Base-by-base conservation (phyloP, 768 basidiomycete genomes). In the Lentinula aciculospora region DNA sequence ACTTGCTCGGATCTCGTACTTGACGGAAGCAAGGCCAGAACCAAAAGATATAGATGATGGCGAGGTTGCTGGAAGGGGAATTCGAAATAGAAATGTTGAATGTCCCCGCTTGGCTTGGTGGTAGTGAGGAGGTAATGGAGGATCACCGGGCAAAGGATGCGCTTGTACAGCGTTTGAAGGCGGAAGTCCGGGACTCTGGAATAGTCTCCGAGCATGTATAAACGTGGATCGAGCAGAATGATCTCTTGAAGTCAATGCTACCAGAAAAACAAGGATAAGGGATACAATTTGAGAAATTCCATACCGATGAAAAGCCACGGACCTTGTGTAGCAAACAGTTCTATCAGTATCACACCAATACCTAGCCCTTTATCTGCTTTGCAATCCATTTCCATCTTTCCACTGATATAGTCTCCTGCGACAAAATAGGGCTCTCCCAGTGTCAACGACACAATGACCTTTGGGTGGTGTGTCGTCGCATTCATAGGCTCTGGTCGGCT, bases 211-310 rank as follows among this genome's bases (percentile, higher is more conserved):
- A 57, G 76, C 81, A 61, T 88, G 86, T 29, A 92, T 68, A 64
- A 92, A 93, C 0, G 84, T 86, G 27, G 85, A 87, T 0, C 85
- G 88, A 2, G 91, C 92, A 23, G 89, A 85, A 69, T 90, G 87
- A 67, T 90, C 87, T 62, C 88, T 75, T 29, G 89, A 89, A 5
- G 81, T 82, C 10, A 94, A 70, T 67, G 92, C 91, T 93, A 60
- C 2, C 45, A 46, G 9, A 21, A 21, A 51, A 17, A 56, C 48
- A n/a, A 34, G 34, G 21, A 32, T 17, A 7, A 17, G 28, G 34
- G 17, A 12, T 29, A 37, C 21, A 10, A 15, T 7, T 39, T 15
- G 37, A 40, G 2, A 17, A 1, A 23, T 10, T 29, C 6, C n/a
- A 6, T 39, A 9, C 4, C 12, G 6, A 13, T 15, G 7, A 39